These are phyloP conservation scores for Pichia sp. DNA, from an alignment of 1,139 yeast species.

Conservation along the genomic window DNA sequence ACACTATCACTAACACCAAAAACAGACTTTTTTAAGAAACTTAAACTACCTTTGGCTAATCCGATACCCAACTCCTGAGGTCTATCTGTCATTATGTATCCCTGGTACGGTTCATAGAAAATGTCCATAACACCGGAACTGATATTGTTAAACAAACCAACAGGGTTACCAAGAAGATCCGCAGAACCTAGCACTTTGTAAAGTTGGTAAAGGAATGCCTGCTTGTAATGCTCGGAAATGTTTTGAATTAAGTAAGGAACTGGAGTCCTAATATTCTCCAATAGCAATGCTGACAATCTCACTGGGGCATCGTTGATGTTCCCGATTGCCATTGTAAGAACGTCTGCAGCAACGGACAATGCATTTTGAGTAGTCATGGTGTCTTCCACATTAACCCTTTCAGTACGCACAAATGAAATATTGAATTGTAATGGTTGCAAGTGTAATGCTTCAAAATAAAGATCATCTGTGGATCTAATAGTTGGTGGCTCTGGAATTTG, in stretches of 20 bases:
- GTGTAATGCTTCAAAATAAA: constrained; percentile 89
- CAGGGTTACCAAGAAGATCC: constrained; percentile 94
- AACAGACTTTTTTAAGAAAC: constrained; percentile 90
- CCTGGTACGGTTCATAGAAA: constrained; percentile 96
- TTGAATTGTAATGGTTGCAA: constrained; percentile 88
- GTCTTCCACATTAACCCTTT: constrained; percentile 61
- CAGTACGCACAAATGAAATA: constrained; percentile 88
- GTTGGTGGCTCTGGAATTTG: constrained; percentile 68
- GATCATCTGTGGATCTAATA: constrained; percentile 56
- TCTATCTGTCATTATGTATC: constrained; percentile 86
- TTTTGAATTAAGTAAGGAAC: constrained; percentile 67
- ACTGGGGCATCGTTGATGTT: constrained; percentile 97
- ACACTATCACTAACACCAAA: constrained; percentile 93
- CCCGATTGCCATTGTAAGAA: constrained; percentile 94
- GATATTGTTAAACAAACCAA: constrained; percentile 86
- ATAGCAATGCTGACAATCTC: constrained; percentile 74
- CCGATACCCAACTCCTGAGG: constrained; percentile 97
- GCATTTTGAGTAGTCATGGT: constrained; percentile 58
- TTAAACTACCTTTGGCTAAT: constrained; percentile 90
- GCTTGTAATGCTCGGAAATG: constrained; percentile 82
- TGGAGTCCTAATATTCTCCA: constrained; percentile 88
- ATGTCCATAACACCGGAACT: constrained; percentile 95
- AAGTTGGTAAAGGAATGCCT: constrained; percentile 85
- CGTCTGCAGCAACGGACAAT: constrained; percentile 63
- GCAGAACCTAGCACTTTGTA: constrained; percentile 95